phyloP scores from a whole-genome alignment of 2,329 filamentous ascomycete genomes.

The Furcasterigmium sp. region DNA sequence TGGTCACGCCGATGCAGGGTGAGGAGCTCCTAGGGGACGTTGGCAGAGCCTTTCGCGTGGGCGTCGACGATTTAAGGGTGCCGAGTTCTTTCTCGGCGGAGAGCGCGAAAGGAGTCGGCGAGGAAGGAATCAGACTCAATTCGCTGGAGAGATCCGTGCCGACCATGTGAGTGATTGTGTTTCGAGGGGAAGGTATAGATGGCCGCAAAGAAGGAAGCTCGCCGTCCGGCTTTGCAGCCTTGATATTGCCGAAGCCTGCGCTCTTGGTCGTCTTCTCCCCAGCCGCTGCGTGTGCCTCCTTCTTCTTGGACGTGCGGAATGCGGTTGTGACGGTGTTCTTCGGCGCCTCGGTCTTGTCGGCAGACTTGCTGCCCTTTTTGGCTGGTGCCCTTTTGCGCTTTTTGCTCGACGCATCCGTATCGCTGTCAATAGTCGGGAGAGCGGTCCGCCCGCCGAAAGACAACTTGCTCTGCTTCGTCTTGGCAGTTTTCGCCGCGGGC shows the following conservation, averaged over 20 bases:
- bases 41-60: neutral
- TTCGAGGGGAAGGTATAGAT: conserved; percentile 10
- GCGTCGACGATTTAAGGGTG: neutral
- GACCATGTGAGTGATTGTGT: neutral
- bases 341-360: conserved; percentile 23
- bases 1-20: conserved; percentile 1
- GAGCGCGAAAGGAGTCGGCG: neutral
- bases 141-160: neutral
- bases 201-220: conserved; percentile 19
- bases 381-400: conserved; percentile 17
- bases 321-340: conserved; percentile 32
- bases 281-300: conserved; percentile 14
- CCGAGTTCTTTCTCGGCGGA: neutral
- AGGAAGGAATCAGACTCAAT: neutral
- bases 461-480: conserved; percentile 48
- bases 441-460: conserved; percentile 26
- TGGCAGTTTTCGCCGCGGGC: conserved; percentile 31
- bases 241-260: too few relatives aligned
- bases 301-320: conserved; percentile 40
- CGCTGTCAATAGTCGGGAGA: conserved; percentile 6
- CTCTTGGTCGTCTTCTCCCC: conserved; percentile 5
- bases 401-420: conserved; percentile 18
- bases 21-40: conserved; percentile 5
- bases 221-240: neutral
- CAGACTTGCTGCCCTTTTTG: conserved; percentile 28